Evolutionary conservation across 2,329 filamentous ascomycete genomes (phyloP), one percentile per base, ranked within the genome.

Genomic region (Fonsecaea pugnacius): DNA sequence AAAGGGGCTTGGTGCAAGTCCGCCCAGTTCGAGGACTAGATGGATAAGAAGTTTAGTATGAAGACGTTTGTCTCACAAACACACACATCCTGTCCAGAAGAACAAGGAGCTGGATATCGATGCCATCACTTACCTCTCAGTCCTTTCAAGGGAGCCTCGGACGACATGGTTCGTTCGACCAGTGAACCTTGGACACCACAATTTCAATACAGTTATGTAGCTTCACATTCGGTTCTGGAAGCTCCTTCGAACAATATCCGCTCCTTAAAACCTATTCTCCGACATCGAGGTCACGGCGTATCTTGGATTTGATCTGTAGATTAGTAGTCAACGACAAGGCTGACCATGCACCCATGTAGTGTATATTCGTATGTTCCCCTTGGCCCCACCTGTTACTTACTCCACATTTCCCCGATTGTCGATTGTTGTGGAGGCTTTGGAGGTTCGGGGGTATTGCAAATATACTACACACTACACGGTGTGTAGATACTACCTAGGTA

Each of bases 11-110:
- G 66, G 63, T 4, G 87, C 85, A n/a, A 89, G 89, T 0, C 89
- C 89, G 3, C 90, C 90, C 67, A 92, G 78, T 72, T 93, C 90
- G 4, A 92, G 82, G 5, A 92, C 89, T 68, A 88, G 89, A 73
- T 91, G 82, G 0, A 27, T n/a, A 3, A 6, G 40, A 21, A 32
- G 43, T 7, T 48, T 24, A 48, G 43, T 12, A 16, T 38, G 35
- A 38, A 4, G 1, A 38, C 14, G 3, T 38, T 5, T 16, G 16
- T 38, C 14, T 38, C 27, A 30, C 27, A 30, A 4, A 30, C 27
- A 30, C 27, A 30, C 27, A 30, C 3, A 30, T 30, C 6, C 6
- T 30, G 27, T 1, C 6, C 27, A 30, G 35, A 12, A 16, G 12
- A 3, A 38, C 3, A 38, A 38, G 35, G 14, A 14, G n/a, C 16